Percentiles rank a stretch among this genome's conserved stretches.
Conservation (phyloP, 106 monocot genomes). For the Dactylorhiza incarnata region DNA sequence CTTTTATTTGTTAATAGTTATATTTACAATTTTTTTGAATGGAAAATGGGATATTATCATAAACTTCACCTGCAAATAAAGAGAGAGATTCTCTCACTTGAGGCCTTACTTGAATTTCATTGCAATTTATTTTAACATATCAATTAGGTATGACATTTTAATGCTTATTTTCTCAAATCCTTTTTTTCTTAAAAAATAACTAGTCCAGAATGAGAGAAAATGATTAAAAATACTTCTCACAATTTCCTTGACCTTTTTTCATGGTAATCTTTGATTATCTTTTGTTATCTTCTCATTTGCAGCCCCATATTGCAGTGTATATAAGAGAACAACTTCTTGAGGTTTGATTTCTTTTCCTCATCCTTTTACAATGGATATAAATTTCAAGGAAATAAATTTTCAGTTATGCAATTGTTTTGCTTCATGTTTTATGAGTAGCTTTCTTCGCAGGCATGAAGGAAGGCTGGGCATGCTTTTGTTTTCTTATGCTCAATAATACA, state of each 20-base stretch:
- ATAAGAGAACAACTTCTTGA: conserved; percentile 91
- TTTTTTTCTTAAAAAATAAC: background rate
- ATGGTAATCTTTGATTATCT: background rate
- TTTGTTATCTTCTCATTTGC: conserved; percentile 17
- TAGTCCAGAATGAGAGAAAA: background rate
- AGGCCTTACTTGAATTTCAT: background rate
- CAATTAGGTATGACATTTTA: background rate
- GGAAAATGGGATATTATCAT: background rate
- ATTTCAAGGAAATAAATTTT: background rate
- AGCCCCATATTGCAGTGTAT: conserved; percentile 87
- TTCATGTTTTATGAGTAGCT: background rate
- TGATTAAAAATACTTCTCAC: background rate
- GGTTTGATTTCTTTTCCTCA: conserved; percentile 31
- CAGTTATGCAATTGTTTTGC: background rate
- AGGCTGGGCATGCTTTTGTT: background rate
- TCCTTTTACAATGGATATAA: background rate
- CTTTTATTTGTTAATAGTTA: background rate
- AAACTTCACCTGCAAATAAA: background rate
- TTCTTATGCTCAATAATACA: background rate
- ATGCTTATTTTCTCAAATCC: background rate
- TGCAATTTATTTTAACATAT: background rate
- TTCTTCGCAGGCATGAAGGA: background rate
- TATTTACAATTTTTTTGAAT: background rate
- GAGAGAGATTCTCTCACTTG: background rate
- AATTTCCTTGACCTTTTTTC: background rate